phyloP scores from a whole-genome alignment of 208 protist genomes.

The Leishmania lainsoni region DNA sequence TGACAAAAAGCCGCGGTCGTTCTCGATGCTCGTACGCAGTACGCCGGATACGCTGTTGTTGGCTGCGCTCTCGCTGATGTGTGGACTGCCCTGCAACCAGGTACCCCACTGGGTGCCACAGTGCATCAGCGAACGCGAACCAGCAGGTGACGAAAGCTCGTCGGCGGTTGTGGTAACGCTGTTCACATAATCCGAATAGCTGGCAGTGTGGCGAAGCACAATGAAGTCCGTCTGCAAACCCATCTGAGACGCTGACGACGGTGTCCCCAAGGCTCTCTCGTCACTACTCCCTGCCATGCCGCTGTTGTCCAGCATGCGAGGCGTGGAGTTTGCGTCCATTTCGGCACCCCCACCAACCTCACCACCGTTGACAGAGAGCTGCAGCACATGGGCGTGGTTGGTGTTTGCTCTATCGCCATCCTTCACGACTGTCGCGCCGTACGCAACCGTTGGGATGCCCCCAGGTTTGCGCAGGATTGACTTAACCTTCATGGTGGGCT shows the following conservation, averaged over 20 bases:
- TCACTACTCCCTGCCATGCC: not conserved
- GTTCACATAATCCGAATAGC: not conserved
- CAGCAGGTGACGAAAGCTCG: not conserved
- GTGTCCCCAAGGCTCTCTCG: not conserved
- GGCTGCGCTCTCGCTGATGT: no score
- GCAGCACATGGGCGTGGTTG: conserved; percentile 10
- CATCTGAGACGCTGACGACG: not conserved
- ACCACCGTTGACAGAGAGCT: conserved; percentile 6
- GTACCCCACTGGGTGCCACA: not conserved
- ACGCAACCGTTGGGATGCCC: not conserved
- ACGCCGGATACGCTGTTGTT: not conserved
- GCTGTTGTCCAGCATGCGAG: not conserved
- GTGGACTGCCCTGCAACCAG: not conserved
- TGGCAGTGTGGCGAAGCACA: conserved; percentile 1
- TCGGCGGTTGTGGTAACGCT: not conserved
- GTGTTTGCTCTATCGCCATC: not conserved
- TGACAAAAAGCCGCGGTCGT: not conserved
- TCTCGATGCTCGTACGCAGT: not conserved
- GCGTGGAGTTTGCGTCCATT: not conserved
- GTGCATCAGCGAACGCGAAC: not conserved
- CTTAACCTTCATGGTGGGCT: conserved; percentile 19
- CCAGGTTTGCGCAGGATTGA: conserved; percentile 28
- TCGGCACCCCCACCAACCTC: not conserved
- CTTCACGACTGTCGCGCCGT: not conserved
- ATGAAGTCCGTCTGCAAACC: conserved; percentile 32